Base-by-base conservation (phyloP, 1,139 yeast genomes). In the Candida sanyaensis region DNA sequence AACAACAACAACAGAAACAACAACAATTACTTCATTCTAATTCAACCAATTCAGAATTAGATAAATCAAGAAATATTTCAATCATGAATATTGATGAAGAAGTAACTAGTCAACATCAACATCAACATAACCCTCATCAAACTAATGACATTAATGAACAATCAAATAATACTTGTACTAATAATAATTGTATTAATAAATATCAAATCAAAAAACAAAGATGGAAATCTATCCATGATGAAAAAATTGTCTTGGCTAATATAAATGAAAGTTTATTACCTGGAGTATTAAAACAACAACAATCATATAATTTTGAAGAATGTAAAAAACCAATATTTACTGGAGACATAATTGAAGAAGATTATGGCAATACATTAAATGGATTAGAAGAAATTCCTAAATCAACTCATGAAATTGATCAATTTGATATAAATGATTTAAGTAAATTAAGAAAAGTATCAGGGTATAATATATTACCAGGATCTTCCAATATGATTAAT, bases 371-470 rank as follows among this genome's bases (percentile, higher is more conserved):
- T 24, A 46, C 58, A 6, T 52, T 69, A 39, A 51, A 53, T 6
- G 76, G 74, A 10, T 62, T 73, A 42, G 73, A 69, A 47, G 56
- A 55, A 28, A 71, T 73, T 33, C 76, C 77, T 6, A 53, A 50
- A 17, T 26, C 39, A 2, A 41, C 41, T 6, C 23, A 11, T 28
- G 11, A 38, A 6, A 24, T 37, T n/a, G n/a, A 46, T 34, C 42
- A 45, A 31, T 37, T 42, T 43, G 34, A 45, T 17, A 10, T 50
- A 4, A 28, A 46, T 10, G 51, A 48, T 24, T 44, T 45, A 34
- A 37, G 44, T n/a, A 48, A 41, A 31, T n/a, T 43, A 6, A 38
- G 42, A 42, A 30, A 45, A 23, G 31, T 48, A 28, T 29, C 50
- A 2, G 54, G 50, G 6, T 50, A 38, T 34, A 38, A 28, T 17